These are phyloP conservation scores for Effrenium voratum DNA, from an alignment of 73 alveolate species.

Conservation along the genomic window DNA sequence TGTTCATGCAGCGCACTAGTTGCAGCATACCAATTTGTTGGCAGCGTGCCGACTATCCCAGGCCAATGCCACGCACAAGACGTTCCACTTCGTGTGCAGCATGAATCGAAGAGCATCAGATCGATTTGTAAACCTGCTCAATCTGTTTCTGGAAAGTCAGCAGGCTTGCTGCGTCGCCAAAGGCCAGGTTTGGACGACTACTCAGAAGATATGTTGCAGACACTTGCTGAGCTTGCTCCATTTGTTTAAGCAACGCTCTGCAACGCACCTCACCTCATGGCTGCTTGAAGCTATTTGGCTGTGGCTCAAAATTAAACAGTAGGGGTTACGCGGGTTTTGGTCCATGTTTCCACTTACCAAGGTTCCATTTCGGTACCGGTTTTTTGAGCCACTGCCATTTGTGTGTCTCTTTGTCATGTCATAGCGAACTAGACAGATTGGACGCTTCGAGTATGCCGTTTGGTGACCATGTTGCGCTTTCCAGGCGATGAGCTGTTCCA, in stretches of 20 bases:
- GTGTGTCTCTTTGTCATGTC: too few species aligned
- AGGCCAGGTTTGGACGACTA: neutral
- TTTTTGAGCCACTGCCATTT: too few species aligned
- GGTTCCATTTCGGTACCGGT: too few species aligned
- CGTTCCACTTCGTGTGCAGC: slow-evolving; percentile 69
- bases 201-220: too few species aligned
- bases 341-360: too few species aligned
- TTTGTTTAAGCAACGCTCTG: too few species aligned
- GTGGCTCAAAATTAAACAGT: too few species aligned
- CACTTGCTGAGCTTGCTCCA: too few species aligned
- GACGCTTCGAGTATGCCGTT: neutral
- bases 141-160: slow-evolving; percentile 77
- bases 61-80: slow-evolving; percentile 90
- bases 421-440: too few species aligned
- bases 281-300: too few species aligned
- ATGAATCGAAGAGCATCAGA: slow-evolving; percentile 58
- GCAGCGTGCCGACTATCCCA: neutral
- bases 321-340: too few species aligned
- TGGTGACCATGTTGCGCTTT: neutral
- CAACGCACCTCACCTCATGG: too few species aligned
- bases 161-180: slow-evolving; percentile 81
- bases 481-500: slow-evolving; percentile 57
- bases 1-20: neutral
- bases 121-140: slow-evolving; percentile 75
- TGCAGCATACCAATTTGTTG: neutral